phyloP scores from a whole-genome alignment of 116 monocot genomes.

The Trichopus zeylanicus region DNA sequence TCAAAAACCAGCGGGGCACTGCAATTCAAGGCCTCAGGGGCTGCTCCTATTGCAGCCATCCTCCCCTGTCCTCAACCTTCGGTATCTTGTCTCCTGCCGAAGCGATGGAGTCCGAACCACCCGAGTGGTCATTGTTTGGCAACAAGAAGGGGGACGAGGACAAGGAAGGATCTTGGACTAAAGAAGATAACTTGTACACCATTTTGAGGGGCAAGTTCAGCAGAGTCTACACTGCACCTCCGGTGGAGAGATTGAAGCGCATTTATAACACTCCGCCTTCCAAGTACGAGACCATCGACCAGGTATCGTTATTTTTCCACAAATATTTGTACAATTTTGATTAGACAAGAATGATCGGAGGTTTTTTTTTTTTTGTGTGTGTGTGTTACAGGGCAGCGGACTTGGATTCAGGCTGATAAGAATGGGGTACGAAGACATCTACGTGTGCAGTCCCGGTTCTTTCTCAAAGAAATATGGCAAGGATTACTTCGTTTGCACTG shows the following conservation, averaged over 20 bases:
- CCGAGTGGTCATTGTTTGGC: slow-evolving; percentile 24
- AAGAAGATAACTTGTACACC: slow-evolving; percentile 54
- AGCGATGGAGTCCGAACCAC: slow-evolving; percentile 38
- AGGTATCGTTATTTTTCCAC: slow-evolving; percentile 20
- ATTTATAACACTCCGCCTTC: slow-evolving; percentile 70
- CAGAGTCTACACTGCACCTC: slow-evolving; percentile 70
- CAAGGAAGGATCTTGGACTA: slow-evolving; percentile 33
- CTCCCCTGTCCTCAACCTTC: slow-evolving; percentile 49
- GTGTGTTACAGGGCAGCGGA: slow-evolving; percentile 50
- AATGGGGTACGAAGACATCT: slow-evolving; percentile 88
- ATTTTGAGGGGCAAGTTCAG: slow-evolving; percentile 51
- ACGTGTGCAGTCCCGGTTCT: slow-evolving; percentile 66
- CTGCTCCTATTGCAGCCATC: slow-evolving; percentile 56
- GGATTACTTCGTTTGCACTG: slow-evolving; percentile 88
- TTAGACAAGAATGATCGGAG: too few species aligned
- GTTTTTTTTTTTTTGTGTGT: too few species aligned
- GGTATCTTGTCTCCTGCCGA: slow-evolving; percentile 61
- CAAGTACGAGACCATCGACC: slow-evolving; percentile 73
- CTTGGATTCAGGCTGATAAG: slow-evolving; percentile 81
- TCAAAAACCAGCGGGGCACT: slow-evolving; percentile 34
- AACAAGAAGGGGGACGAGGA: not conserved
- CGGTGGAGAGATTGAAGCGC: slow-evolving; percentile 65
- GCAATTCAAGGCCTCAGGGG: slow-evolving; percentile 66
- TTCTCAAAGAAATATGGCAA: slow-evolving; percentile 37
- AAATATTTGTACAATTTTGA: not conserved